Evolutionary conservation across 352 stramenopile genomes (phyloP), one percentile per base, ranked within the genome.

Genomic region (Phytopythium vexans): DNA sequence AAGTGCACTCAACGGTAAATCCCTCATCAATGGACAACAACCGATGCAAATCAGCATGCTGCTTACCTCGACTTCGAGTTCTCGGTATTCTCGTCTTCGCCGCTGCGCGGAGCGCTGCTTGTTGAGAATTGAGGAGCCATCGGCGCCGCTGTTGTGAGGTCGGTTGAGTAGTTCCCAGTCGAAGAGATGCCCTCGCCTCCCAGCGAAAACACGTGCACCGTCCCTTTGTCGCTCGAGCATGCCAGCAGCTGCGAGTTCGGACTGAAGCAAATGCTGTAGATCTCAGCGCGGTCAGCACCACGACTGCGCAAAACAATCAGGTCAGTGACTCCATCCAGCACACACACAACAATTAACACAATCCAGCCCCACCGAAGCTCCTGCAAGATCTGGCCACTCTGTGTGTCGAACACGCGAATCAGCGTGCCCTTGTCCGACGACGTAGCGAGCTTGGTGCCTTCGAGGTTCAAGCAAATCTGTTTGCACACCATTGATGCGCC

Each of bases 201-300:
- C 45, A 97, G 66, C 27, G 79, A 82, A 60, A 99, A 99, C 39
- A 99, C 86, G 72, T 99, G 96, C 4, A 97, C 88, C 1, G 96
- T 99, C 16, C 96, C 96, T 72, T 99, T 98, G 77, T 99, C 95
- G 68, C 87, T 98, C 15, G 91, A 97, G 71, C 95, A 98, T 1
- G 94, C 95, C 6, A 99, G 68, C 66, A 97, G 91, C 44, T 89
- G 87, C 38, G 87, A 89, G 42, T 96, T 94, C 15, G 89, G 86
- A 60, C 94, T 98, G 69, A 99, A 99, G 57, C 88, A 90, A 56
- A 99, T 89, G 68, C 92, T 98, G 68, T 97, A 98, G 56, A 99
- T 98, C 46, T 95, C 92, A 1, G 96, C 96, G 52, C 95, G 80
- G 65, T 99, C 97, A 9, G 97, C 95, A 50, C 97, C 97, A 50